Evolutionary conservation across 768 basidiomycete species (phyloP).

Genomic region (Lactifluus rugatus): DNA sequence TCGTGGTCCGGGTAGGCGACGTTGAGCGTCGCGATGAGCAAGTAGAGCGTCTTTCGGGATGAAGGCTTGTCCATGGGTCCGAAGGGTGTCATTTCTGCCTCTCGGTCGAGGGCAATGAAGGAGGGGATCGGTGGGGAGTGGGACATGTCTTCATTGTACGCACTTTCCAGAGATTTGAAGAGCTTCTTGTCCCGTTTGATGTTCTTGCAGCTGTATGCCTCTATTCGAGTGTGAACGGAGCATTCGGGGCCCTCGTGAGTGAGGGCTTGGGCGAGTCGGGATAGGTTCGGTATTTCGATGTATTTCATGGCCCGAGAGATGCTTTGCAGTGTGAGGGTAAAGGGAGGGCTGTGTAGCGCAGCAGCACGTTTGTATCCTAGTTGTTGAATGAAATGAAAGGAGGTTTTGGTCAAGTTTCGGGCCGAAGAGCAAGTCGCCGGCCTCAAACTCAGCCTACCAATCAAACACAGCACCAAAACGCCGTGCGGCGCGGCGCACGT

Average conservation of each 20-base stretch:
- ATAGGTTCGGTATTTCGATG: constrained; percentile 74
- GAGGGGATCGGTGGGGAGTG: constrained; percentile 79
- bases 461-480: not conserved
- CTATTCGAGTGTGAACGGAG: constrained; percentile 83
- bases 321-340: not conserved
- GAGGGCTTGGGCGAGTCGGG: constrained; percentile 66
- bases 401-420: not conserved
- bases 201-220: constrained; percentile 97
- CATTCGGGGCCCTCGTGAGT: constrained; percentile 83
- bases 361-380: too few species aligned
- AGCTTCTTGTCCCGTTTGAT: constrained; percentile 95
- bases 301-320: constrained; percentile 59
- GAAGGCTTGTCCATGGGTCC: constrained; percentile 80
- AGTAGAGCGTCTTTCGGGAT: constrained; percentile 87
- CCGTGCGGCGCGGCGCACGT: too few species aligned
- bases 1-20: constrained; percentile 97
- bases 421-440: not conserved
- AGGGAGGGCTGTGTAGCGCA: not conserved
- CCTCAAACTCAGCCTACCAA: not conserved
- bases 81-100: constrained; percentile 77
- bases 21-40: constrained; percentile 94
- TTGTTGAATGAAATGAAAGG: not conserved
- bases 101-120: constrained; percentile 60
- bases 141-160: constrained; percentile 72
- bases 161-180: constrained; percentile 83